A percentile compares a stretch with the other conserved stretches of the same genome.
phyloP scores from a whole-genome alignment of 2,329 filamentous ascomycete species.

The Leptographium galeiforme region DNA sequence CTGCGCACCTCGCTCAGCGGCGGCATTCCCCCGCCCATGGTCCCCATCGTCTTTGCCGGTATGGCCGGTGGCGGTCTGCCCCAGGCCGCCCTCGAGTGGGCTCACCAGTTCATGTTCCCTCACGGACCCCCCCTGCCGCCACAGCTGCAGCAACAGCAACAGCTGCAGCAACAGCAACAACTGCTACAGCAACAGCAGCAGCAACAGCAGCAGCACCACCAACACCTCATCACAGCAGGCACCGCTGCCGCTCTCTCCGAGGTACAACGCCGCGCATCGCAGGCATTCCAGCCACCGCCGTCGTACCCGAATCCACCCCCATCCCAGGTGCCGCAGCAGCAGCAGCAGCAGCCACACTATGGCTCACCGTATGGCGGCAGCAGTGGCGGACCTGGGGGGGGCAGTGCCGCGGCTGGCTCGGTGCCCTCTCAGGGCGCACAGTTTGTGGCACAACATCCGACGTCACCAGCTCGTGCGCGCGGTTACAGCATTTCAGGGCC shows the following conservation, averaged over 20 bases:
- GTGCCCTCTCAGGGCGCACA: constrained; percentile 19
- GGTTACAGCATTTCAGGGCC: constrained; percentile 33
- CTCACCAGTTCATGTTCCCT: constrained; percentile 47
- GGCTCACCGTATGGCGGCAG: background rate
- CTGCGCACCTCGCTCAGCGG: constrained; percentile 53
- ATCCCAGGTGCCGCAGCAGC: background rate
- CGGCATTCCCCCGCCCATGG: constrained; percentile 60
- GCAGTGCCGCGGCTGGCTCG: constrained; percentile 17
- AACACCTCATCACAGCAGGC: constrained; percentile 14
- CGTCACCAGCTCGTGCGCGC: constrained; percentile 34
- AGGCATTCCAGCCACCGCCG: constrained; percentile 13
- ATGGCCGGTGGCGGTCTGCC: constrained; percentile 51
- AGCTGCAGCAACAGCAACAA: constrained; percentile 13
- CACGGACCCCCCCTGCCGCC: constrained; percentile 19
- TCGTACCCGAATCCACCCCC: background rate
- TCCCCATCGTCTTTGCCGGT: constrained; percentile 62
- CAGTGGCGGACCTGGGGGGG: constrained; percentile 22
- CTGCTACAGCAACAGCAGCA: constrained; percentile 16
- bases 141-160: background rate
- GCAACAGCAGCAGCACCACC: constrained; percentile 38
- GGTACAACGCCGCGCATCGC: constrained; percentile 35
- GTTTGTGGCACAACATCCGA: constrained; percentile 29
- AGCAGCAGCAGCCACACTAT: constrained; percentile 2
- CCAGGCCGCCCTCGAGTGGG: constrained; percentile 50
- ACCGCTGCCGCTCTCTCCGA: constrained; percentile 36